Evolutionary conservation across 306 rosid species (phyloP), one percentile per base, ranked within the genome.

Genomic region (Pterocarpus macrocarpus): DNA sequence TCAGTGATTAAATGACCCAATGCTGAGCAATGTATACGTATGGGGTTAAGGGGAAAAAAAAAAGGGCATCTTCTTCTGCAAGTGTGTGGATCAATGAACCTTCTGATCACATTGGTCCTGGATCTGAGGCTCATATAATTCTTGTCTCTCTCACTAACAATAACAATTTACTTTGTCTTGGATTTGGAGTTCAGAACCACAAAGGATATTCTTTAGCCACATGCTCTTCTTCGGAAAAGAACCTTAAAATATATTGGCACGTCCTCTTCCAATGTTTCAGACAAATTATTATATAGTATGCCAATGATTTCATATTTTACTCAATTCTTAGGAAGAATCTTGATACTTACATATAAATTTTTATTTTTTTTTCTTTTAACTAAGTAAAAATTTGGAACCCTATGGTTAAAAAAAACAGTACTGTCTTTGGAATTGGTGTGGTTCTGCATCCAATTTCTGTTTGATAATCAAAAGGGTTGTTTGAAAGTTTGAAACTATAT

Each of bases 151-250:
- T 44, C 17, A 68, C 55, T 49, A 30, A 68, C 39, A 41, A 67
- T 41, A 36, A 38, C 34, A 38, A 66, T 39, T 66, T 66, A 66
- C 71, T 12, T 68, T 68, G 7, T 68, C 57, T 43, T 68, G 16
- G 38, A 68, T 68, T 44, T 68, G 56, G 73, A 68, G 43, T 44
- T 68, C 73, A 43, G 57, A 68, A 66, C 30, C 34, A 66, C 6
- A 68, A 28, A 14, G 73, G 36, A 11, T 43, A 68, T 44, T 68
- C 73, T 44, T 22, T 44, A 28, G 56, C 57, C 39, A 68, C 36
- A 67, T 22, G 0, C 16, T 68, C 73, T 44, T 5, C 33, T 41
- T 44, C 44, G 73, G 72, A 11, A 67, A 67, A 67, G 55, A 67
- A 43, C 72, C 55, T 17, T 9, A 41, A 10, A 41, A 67, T 38